phyloP scores from a whole-genome alignment of 306 rosid genomes.

The Ormosia semicastrata region DNA sequence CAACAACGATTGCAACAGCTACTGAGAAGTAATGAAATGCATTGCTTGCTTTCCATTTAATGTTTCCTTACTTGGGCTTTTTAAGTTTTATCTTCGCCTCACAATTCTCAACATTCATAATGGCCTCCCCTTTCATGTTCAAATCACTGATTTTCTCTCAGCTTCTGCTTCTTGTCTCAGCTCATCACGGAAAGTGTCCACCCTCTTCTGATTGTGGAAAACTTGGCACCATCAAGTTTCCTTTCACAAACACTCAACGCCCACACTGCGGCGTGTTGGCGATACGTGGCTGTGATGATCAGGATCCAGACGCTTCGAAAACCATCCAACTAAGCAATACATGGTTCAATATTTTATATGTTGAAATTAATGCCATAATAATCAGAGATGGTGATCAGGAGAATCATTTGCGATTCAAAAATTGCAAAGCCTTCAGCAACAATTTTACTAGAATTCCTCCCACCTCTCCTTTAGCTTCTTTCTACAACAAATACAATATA shows the following conservation, averaged over 20 bases:
- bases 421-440: constrained; percentile 12
- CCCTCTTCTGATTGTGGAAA: background rate
- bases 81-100: background rate
- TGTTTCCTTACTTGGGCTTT: background rate
- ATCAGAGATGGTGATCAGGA: background rate
- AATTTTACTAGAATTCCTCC: constrained; percentile 11
- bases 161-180: constrained; percentile 6
- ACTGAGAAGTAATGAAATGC: too few relatives aligned
- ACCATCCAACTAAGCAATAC: background rate
- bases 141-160: background rate
- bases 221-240: constrained; percentile 17
- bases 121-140: background rate
- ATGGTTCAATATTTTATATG: background rate
- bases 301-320: background rate
- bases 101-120: background rate
- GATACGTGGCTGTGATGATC: background rate
- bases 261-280: constrained; percentile 34
- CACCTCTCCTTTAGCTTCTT: constrained; percentile 9
- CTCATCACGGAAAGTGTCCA: constrained; percentile 13
- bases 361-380: background rate
- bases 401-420: background rate
- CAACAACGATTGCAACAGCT: too few relatives aligned
- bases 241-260: constrained; percentile 16
- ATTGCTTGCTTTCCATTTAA: background rate
- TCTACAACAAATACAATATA: background rate